phyloP scores from a whole-genome alignment of 2,329 filamentous ascomycete species.

The Exophiala sp. region DNA sequence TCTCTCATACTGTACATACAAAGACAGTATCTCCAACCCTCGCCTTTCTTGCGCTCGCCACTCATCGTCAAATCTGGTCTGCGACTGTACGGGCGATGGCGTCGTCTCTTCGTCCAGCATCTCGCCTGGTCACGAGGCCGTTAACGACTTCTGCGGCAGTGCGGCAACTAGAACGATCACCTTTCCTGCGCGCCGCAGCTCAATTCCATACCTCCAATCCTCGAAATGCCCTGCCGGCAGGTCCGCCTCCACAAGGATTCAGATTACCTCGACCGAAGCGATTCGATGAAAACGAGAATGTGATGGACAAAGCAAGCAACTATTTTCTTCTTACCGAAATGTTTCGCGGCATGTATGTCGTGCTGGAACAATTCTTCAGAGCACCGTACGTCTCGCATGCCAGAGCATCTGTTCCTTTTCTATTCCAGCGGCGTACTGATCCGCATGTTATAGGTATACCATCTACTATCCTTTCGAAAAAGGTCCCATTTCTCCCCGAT shows the following conservation, averaged over 20 bases:
- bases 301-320: constrained; percentile 77
- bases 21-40: constrained; percentile 4
- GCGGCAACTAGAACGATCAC: constrained; percentile 30
- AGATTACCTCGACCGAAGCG: constrained; percentile 64
- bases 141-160: constrained; percentile 32
- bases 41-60: constrained; percentile 20
- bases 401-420: too few relatives aligned
- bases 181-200: constrained; percentile 45
- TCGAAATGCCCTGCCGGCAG: constrained; percentile 60
- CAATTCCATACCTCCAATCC: constrained; percentile 60
- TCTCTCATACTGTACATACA: not conserved
- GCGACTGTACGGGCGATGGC: constrained; percentile 36
- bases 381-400: constrained; percentile 69
- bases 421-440: constrained; percentile 1
- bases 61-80: constrained; percentile 21
- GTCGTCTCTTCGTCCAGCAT: constrained; percentile 39
- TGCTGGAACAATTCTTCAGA: constrained; percentile 96
- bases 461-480: constrained; percentile 99
- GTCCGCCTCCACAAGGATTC: constrained; percentile 74
- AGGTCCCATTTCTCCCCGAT: constrained; percentile 93
- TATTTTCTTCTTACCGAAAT: constrained; percentile 97
- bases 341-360: constrained; percentile 94
- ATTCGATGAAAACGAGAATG: constrained; percentile 78
- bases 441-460: constrained; percentile 63
- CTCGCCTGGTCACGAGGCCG: constrained; percentile 41